Base-by-base conservation (phyloP, 495 filamentous ascomycete species). In the Saxophila tyrrhenica region DNA sequence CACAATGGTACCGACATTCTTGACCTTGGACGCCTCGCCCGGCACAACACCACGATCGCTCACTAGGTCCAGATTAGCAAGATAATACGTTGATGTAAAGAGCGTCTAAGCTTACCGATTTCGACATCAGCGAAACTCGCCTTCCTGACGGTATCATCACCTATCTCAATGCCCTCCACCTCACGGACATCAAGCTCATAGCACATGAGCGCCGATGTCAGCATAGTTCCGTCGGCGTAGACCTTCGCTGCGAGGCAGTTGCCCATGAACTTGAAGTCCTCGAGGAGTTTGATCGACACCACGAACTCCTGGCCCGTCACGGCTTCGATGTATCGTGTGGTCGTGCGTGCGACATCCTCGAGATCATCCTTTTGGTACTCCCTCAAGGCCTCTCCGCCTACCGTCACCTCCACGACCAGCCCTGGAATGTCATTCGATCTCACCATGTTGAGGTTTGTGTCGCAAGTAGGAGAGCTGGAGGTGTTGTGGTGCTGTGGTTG, bases 281-380 rank as follows among this genome's bases (percentile, higher is more conserved):
- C 15, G 9, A 19, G 11, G 15, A 50, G 32, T 17, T 23, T 45
- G 2, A 46, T 20, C 17, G 17, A 42, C 13, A 59, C 22, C 16
- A 19, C 29, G 51, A 59, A 59, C 11, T 15, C 13, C 20, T 45
- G n/a, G 17, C 56, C 56, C 8, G 52, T 51, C 0, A 41, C 29
- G 2, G 56, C 56, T 51, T 54, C 51, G 22, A 59, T 51, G 39
- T 55, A 59, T 19, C 51, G 44, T 8, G 39, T 59, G n/a, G 29
- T 25, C 1, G 51, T 55, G 25, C 46, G 50, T n/a, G 29, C 23
- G 35, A 32, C 35, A 3, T 50, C 23, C 43, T 50, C 56, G 39
- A 21, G 19, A 7, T 55, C 52, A 13, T 21, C 16, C 17, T 59
- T 52, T 44, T 54, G 23, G 47, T 55, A 22, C 20, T 59, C 56